A percentile compares a stretch with the other conserved stretches of the same genome.
Conservation (phyloP, 2,329 filamentous ascomycete species). For the Emergomyces pasteurianus region DNA sequence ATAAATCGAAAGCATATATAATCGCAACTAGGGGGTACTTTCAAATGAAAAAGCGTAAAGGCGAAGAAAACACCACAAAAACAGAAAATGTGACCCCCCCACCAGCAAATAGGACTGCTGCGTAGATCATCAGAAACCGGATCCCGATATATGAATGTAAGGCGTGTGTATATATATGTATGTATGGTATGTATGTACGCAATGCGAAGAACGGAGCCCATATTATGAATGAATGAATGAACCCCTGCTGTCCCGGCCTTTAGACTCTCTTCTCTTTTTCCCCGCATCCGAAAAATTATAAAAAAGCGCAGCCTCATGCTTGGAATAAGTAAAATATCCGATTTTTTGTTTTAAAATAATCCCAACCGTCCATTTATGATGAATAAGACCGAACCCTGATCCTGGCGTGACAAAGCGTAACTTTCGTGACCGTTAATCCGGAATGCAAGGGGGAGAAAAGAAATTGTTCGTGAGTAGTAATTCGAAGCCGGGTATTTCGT, state of each 20-base stretch:
- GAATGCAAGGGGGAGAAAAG: background rate
- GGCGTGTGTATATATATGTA: no score
- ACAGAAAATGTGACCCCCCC: background rate
- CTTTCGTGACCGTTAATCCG: background rate
- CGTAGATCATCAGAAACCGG: background rate
- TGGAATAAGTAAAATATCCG: background rate
- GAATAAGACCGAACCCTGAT: background rate
- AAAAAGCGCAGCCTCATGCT: background rate
- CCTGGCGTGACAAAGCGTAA: background rate
- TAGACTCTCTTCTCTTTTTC: background rate
- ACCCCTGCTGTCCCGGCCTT: background rate
- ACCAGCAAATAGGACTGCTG: background rate
- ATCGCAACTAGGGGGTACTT: background rate
- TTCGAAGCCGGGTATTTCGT: background rate
- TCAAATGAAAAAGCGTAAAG: background rate
- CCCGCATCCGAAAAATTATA: background rate
- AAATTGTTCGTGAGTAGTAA: background rate
- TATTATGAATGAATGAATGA: background rate
- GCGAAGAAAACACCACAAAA: background rate
- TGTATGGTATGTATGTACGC: background rate
- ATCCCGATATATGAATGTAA: background rate
- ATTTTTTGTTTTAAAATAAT: background rate
- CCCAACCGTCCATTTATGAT: background rate
- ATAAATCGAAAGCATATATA: background rate
- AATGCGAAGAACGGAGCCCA: background rate